Conservation (phyloP, 2,329 filamentous ascomycete genomes). For the Macrophomina pseudophaseolina region DNA sequence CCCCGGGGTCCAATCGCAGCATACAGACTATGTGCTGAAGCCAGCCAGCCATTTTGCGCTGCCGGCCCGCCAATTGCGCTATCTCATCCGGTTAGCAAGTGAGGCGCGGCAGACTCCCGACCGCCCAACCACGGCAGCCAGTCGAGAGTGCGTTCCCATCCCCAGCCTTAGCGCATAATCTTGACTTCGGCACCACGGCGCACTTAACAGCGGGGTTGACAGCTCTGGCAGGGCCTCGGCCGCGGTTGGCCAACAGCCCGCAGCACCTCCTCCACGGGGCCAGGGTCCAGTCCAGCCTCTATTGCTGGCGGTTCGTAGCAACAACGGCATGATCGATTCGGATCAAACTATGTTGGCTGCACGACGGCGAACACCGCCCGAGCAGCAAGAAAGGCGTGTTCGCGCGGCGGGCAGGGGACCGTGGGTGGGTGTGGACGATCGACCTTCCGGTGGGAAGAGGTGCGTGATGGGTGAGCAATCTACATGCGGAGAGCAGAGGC, state of each 20-base stretch:
- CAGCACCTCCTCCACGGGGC: background rate
- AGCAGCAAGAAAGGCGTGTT: background rate
- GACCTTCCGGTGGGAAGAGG: background rate
- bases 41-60: too few relatives aligned
- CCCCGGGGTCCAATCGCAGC: background rate
- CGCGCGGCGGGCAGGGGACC: too few relatives aligned
- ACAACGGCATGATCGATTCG: background rate
- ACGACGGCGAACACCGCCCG: background rate
- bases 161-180: background rate
- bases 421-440: background rate
- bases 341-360: background rate
- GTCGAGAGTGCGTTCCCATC: background rate
- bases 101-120: slow-evolving; percentile 1
- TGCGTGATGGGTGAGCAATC: background rate
- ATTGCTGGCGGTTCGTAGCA: background rate
- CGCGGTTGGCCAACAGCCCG: background rate
- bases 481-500: background rate
- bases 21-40: background rate
- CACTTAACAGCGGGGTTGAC: background rate
- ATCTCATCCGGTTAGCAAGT: slow-evolving; percentile 9
- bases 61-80: slow-evolving; percentile 12
- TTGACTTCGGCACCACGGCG: background rate
- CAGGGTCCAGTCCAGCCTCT: background rate
- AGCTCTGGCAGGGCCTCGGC: background rate
- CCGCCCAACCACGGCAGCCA: background rate